Percentiles rank a stretch among this genome's conserved stretches.
phyloP scores from a whole-genome alignment of 1,284 basidiomycete genomes.

The Leccinum holopus region DNA sequence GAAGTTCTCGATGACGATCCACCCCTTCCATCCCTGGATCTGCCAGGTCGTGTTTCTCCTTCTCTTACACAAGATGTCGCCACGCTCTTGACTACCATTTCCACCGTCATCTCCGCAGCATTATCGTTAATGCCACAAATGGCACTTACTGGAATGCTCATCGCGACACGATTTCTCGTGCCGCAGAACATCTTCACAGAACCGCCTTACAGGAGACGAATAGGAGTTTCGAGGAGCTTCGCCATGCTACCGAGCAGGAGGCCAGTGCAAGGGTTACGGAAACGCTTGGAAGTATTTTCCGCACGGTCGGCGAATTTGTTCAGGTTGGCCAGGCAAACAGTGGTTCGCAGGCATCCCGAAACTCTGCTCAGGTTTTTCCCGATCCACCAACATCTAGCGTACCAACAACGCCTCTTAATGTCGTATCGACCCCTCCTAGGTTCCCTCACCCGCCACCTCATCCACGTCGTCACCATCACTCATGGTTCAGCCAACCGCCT shows the following conservation, averaged over 20 bases:
- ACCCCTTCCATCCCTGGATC: constrained; percentile 52
- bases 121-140: constrained; percentile 57
- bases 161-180: constrained; percentile 53
- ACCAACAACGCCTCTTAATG: constrained; percentile 2
- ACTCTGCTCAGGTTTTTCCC: not conserved
- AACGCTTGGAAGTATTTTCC: constrained; percentile 59
- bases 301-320: constrained; percentile 46
- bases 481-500: constrained; percentile 26
- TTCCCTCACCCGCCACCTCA: constrained; percentile 14
- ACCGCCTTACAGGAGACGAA: constrained; percentile 44
- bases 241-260: constrained; percentile 54
- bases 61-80: constrained; percentile 65
- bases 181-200: constrained; percentile 50
- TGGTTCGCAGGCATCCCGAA: constrained; percentile 2
- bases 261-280: constrained; percentile 64
- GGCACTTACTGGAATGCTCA: constrained; percentile 69
- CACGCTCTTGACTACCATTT: constrained; percentile 53
- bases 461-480: constrained; percentile 22
- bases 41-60: constrained; percentile 33
- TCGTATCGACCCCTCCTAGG: constrained; percentile 3
- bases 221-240: constrained; percentile 43
- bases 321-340: constrained; percentile 5
- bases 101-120: constrained; percentile 55
- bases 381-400: not conserved
- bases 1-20: constrained; percentile 43